These are phyloP conservation scores for Porogramme epimiltina DNA, from an alignment of 1,284 basidiomycete species.

Conservation along the genomic window DNA sequence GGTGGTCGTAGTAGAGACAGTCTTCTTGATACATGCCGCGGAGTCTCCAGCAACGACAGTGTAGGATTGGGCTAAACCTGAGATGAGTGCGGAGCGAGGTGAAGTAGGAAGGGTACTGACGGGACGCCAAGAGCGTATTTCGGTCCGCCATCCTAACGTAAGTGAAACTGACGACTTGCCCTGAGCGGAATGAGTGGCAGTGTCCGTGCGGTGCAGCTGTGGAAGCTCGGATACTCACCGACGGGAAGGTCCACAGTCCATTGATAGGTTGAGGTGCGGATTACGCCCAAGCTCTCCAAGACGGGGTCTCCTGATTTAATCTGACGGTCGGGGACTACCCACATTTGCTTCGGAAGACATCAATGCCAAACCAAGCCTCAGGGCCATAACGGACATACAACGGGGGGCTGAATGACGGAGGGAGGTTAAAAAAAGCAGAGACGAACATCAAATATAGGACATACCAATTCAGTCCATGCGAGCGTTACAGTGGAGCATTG, in stretches of 20 bases:
- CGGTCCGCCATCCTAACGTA: background rate
- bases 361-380: background rate
- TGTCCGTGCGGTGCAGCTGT: too few species aligned
- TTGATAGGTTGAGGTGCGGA: background rate
- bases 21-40: background rate
- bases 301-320: background rate
- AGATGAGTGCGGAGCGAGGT: background rate
- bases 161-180: background rate
- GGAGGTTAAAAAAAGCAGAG: background rate
- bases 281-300: background rate
- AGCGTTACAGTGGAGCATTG: conserved; percentile 1
- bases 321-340: background rate
- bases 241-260: conserved; percentile 4
- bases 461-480: conserved; percentile 10
- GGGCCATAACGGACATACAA: conserved; percentile 1
- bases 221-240: background rate
- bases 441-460: background rate
- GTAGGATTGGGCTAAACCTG: background rate
- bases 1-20: background rate
- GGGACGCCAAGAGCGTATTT: background rate
- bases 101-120: background rate
- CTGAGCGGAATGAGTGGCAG: background rate
- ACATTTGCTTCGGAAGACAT: background rate
- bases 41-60: background rate
- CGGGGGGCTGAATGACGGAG: conserved; percentile 3